A percentile compares a stretch with the other conserved stretches of the same genome.
These are phyloP conservation scores for Vanrija sp. DNA, from an alignment of 1,284 basidiomycete species.

Conservation along the genomic window DNA sequence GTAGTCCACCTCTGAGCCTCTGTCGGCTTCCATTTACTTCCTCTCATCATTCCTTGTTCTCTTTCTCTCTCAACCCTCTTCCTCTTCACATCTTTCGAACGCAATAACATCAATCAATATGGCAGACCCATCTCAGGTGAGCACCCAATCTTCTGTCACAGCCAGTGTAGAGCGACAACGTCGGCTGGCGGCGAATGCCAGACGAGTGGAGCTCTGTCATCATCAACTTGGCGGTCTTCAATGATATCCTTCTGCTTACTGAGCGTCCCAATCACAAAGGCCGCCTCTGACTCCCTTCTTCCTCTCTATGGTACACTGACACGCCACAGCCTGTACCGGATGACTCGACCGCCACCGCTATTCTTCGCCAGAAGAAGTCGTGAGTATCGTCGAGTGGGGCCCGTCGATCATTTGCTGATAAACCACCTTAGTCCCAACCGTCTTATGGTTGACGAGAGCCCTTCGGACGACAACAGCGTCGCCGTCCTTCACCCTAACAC, in stretches of 20 bases:
- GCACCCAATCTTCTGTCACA: not conserved
- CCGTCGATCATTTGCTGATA: constrained; percentile 7
- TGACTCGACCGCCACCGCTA: constrained; percentile 72
- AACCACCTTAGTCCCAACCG: constrained; percentile 71
- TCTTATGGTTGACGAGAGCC: constrained; percentile 86
- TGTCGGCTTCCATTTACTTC: not conserved
- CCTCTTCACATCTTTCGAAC: not conserved
- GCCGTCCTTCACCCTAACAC: constrained; percentile 93
- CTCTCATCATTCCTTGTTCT: not conserved
- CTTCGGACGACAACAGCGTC: constrained; percentile 81
- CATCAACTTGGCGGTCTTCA: no score
- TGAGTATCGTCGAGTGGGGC: constrained; percentile 52
- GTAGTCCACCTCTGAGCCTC: no score
- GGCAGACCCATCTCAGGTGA: constrained; percentile 23
- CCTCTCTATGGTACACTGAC: not conserved
- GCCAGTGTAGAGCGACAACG: no score
- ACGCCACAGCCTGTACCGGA: constrained; percentile 30
- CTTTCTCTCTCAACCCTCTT: not conserved
- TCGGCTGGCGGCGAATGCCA: no score
- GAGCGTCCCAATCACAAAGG: no score
- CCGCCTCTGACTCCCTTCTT: not conserved
- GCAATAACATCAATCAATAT: constrained; percentile 5
- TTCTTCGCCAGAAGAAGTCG: constrained; percentile 94
- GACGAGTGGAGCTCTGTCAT: no score
- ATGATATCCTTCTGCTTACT: no score